Conservation (phyloP, 2,329 filamentous ascomycete species). For the Fusarium scirpi region DNA sequence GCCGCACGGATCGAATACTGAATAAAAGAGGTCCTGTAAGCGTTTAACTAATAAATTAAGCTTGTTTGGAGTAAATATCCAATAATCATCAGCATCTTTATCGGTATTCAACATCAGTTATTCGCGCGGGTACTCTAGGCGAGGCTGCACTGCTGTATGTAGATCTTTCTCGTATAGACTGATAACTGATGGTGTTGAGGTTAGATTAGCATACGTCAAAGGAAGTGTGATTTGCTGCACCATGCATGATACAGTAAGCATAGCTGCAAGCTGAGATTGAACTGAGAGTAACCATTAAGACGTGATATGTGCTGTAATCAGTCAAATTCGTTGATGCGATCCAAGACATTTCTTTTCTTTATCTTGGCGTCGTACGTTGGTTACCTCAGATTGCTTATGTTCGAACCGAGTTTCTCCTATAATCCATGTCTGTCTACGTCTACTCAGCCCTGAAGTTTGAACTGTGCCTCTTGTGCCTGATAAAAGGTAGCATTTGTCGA, state of each 20-base stretch:
- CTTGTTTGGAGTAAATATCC: not conserved
- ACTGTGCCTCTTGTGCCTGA: conserved; percentile 1
- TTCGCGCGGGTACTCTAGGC: not conserved
- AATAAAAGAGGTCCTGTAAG: not conserved
- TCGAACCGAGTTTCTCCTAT: not conserved
- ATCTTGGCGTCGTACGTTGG: conserved; percentile 29
- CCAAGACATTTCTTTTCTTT: not conserved
- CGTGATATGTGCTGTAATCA: not conserved
- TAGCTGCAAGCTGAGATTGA: conserved; percentile 3
- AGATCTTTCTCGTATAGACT: conserved; percentile 2
- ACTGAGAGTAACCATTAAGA: not conserved
- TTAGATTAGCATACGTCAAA: conserved; percentile 21
- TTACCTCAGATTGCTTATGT: not conserved
- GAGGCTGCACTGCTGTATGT: not conserved
- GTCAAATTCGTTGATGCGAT: not conserved
- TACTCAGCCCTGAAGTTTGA: not conserved
- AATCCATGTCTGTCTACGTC: not conserved
- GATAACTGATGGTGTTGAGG: conserved; percentile 17
- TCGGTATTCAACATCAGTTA: not conserved
- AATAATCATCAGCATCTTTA: not conserved
- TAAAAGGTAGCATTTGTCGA: not conserved
- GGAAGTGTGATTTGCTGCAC: not conserved
- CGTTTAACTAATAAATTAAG: not conserved
- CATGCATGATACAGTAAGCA: not conserved
- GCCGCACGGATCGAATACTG: not conserved